Conservation (phyloP, 2,329 filamentous ascomycete genomes). For the Samsoniella hepiali region DNA sequence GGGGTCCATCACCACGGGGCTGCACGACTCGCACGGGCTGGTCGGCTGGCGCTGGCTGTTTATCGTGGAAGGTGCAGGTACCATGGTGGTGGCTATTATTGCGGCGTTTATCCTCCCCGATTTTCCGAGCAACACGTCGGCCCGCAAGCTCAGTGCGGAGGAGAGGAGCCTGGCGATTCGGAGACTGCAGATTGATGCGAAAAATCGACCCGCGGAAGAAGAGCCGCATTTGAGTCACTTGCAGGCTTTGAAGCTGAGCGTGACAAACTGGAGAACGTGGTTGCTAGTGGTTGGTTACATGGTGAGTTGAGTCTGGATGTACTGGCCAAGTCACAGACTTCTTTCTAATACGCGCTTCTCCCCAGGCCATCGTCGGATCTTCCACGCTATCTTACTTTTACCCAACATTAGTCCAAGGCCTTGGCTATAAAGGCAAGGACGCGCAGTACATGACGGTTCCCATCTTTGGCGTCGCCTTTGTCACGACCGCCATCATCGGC, state of each 20-base stretch:
- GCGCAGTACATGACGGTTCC: constrained; percentile 52
- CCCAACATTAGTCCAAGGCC: constrained; percentile 48
- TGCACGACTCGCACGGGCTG: constrained; percentile 60
- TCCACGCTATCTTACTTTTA: constrained; percentile 53
- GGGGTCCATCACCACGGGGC: constrained; percentile 53
- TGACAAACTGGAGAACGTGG: constrained; percentile 42
- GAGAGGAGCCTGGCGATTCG: constrained; percentile 65
- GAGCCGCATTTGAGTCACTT: constrained; percentile 66
- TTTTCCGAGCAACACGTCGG: constrained; percentile 63
- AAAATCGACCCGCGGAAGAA: constrained; percentile 64
- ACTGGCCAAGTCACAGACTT: not conserved
- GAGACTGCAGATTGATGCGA: constrained; percentile 62
- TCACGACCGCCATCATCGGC: constrained; percentile 44
- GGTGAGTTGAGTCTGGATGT: constrained; percentile 22
- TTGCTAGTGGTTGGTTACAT: constrained; percentile 41
- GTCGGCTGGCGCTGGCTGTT: constrained; percentile 59
- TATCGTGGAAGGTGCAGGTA: constrained; percentile 62
- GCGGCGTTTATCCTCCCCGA: constrained; percentile 71
- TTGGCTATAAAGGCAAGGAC: constrained; percentile 44
- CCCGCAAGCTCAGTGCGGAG: constrained; percentile 57
- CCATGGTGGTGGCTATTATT: constrained; percentile 58
- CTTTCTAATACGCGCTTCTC: not conserved
- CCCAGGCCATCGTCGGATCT: constrained; percentile 35
- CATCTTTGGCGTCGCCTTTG: constrained; percentile 52
- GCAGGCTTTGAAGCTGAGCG: constrained; percentile 45